phyloP scores from a whole-genome alignment of 495 filamentous ascomycete species.

The Talaromyces thailandensis region DNA sequence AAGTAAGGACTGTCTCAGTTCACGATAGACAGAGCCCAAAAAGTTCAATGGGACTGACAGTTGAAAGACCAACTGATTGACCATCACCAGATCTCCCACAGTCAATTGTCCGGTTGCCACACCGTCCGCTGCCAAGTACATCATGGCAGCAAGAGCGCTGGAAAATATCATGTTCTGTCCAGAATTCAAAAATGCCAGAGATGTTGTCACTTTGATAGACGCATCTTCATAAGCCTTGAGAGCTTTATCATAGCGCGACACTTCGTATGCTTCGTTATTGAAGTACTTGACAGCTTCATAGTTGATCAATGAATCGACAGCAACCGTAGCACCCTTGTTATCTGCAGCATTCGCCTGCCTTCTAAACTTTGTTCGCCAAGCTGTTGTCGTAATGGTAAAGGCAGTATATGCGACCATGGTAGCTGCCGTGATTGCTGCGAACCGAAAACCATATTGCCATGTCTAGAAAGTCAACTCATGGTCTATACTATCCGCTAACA shows the following conservation, averaged over 20 bases:
- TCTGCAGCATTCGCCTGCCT: conserved; percentile 93
- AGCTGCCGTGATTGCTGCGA: conserved; percentile 79
- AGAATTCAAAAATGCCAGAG: conserved; percentile 84
- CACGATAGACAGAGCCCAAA: conserved; percentile 89
- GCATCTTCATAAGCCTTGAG: conserved; percentile 81
- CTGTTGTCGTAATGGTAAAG: conserved; percentile 91
- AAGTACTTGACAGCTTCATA: conserved; percentile 99
- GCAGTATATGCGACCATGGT: conserved; percentile 92
- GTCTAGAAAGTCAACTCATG: conserved; percentile 42
- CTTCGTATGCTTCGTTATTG: conserved; percentile 95
- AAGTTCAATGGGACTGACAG: conserved; percentile 95
- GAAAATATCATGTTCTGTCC: conserved; percentile 99
- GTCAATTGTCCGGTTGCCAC: conserved; percentile 73
- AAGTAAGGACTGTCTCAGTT: conserved; percentile 84
- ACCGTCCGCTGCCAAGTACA: conserved; percentile 88
- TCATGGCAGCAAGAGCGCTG: conserved; percentile 90
- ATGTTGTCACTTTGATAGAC: conserved; percentile 93
- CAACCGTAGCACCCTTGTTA: conserved; percentile 89
- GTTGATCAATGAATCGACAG: conserved; percentile 94
- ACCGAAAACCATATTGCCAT: conserved; percentile 86
- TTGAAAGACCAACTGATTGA: conserved; percentile 98
- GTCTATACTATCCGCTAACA: conserved; percentile 1
- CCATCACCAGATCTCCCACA: conserved; percentile 96
- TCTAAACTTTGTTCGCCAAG: conserved; percentile 94
- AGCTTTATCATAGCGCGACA: conserved; percentile 80